Evolutionary conservation across 2,329 filamentous ascomycete species (phyloP), one percentile per base, ranked within the genome.

Genomic region (Sclerotinia sclerotiorum): DNA sequence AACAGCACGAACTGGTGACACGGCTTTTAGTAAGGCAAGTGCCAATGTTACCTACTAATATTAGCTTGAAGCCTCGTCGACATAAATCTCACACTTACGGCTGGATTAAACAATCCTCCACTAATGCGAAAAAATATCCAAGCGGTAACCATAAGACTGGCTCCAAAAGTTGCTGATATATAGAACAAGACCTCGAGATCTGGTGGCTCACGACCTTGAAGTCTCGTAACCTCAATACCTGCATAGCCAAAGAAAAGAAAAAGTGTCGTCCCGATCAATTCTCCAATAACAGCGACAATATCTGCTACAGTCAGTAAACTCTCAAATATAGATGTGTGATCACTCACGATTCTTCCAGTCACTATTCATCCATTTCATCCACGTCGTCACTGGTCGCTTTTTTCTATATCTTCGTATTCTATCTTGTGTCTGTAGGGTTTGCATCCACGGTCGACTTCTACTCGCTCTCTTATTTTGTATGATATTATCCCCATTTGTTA

Each of bases 111-210:
- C 13, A 84, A 76, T 3, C 83, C 83, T n/a, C 83, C 83, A 0
- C 80, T 82, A 27, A 85, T 79, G 27, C 83, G 80, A 74, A 81
- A 85, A 74, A 85, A 85, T 4, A 84, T 80, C 84, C 84, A 86
- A 3, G 82, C 83, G 72, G 85, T 86, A 70, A 84, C 83, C 32
- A 81, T 81, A 56, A 86, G 77, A 7, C 69, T 74, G 66, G 74
- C 78, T 17, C 78, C 78, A 54, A 79, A 79, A 5, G 72, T 74
- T 8, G 77, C 60, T 5, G 72, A 69, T 56, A 73, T 73, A 70
- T 79, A 81, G 11, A 81, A 75, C 48, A 79, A 76, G 5, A 81
- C 81, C 65, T 80, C 79, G 11, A 67, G 24, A 44, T 62, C 52
- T 27, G 56, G 24, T 0, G 82, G 27, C 11, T 27, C 35, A 29